These are phyloP conservation scores for Salix koriyanagi DNA, from an alignment of 345 rosid species.

Conservation along the genomic window DNA sequence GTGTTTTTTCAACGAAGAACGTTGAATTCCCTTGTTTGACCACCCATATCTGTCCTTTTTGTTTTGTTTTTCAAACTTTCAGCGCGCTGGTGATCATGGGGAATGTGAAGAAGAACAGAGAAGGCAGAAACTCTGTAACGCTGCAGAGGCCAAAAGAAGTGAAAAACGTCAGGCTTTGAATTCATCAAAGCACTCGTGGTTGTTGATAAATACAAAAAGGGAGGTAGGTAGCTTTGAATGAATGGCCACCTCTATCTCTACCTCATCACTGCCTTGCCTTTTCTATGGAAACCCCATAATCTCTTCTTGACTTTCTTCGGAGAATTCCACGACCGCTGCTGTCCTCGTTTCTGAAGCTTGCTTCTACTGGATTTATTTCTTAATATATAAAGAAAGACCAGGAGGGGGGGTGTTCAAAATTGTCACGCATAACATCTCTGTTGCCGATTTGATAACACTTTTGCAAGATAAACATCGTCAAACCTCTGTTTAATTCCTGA, in stretches of 20 bases:
- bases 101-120: background rate
- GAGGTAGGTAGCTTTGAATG: background rate
- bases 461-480: too few relatives aligned
- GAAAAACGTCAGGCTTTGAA: constrained; percentile 25
- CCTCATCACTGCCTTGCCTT: background rate
- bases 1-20: constrained; percentile 25
- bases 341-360: constrained; percentile 8
- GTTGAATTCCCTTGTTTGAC: constrained; percentile 33
- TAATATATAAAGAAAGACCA: background rate
- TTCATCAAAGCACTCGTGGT: constrained; percentile 25
- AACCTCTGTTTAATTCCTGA: too few relatives aligned
- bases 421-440: too few relatives aligned
- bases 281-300: constrained; percentile 9
- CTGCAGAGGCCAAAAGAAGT: constrained; percentile 3
- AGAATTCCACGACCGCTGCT: constrained; percentile 10
- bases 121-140: background rate
- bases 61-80: background rate
- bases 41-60: background rate
- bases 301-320: background rate
- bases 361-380: background rate
- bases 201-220: background rate
- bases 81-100: too few relatives aligned
- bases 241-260: background rate
- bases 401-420: too few relatives aligned
- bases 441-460: too few relatives aligned